phyloP scores from a whole-genome alignment of 805 yeast species.

The Geotrichum ghanense region DNA sequence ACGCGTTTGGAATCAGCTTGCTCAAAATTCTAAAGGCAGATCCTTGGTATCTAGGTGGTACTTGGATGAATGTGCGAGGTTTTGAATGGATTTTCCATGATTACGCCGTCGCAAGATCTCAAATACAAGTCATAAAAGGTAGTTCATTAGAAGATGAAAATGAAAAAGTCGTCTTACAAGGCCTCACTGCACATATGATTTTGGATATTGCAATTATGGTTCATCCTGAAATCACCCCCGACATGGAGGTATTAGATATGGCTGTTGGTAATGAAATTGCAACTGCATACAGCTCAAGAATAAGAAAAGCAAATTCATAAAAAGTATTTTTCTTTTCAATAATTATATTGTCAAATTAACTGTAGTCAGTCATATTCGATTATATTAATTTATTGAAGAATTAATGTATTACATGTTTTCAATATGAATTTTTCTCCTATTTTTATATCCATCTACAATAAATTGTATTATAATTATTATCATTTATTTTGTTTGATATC shows the following conservation, averaged over 20 bases:
- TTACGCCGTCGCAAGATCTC: background rate
- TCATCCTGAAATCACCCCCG: background rate
- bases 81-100: conserved; percentile 11
- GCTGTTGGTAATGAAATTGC: background rate
- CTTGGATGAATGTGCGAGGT: conserved; percentile 7
- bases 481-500: too few species aligned
- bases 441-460: too few species aligned
- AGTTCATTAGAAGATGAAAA: conserved; percentile 2
- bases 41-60: conserved; percentile 5
- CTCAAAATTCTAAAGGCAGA: background rate
- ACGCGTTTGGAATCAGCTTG: background rate
- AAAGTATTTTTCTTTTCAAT: too few species aligned
- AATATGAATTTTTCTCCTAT: too few species aligned
- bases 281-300: background rate
- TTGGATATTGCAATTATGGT: conserved; percentile 13
- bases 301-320: background rate
- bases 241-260: background rate
- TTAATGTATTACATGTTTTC: too few species aligned
- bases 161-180: conserved; percentile 8
- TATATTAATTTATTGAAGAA: too few species aligned
- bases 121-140: conserved; percentile 1
- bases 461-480: too few species aligned
- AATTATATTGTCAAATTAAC: too few species aligned
- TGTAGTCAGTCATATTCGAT: too few species aligned
- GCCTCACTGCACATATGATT: conserved; percentile 14